Base-by-base conservation (phyloP, 257 asterid genomes). In the Fraxinus cuspidata region DNA sequence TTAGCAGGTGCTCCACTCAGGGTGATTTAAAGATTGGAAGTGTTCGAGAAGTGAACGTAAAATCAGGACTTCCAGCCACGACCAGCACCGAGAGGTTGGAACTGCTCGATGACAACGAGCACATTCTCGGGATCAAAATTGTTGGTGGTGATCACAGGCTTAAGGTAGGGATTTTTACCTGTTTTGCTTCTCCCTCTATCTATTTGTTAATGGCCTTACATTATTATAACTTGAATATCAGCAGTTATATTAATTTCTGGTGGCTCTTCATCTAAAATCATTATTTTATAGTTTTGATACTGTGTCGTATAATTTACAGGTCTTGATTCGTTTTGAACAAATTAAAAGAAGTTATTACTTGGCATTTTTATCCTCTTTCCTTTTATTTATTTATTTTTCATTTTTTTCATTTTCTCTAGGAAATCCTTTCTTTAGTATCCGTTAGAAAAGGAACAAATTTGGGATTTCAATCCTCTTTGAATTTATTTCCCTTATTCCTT, bases 121-220 rank as follows among this genome's bases (percentile, higher is more conserved):
- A 91, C 82, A 89, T 92, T 70, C 92, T 94, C 38, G 92, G 94
- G 18, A 89, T 94, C 79, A 94, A 77, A 87, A 89, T 94, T 72
- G 91, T 92, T 15, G 97, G 97, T 35, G 98, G 97, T 42, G 98
- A 94, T 83, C 98, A 94, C 81, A 88, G 97, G 83, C 94, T 94
- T 8, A 94, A 87, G 90, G 98, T 92, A 58, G 6, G 72, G 21
- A n/a, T 79, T 66, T 37, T 34, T 49, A 34, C 37, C 7, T 34
- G 37, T 34, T 34, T 34, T 34, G 37, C 37, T 34, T 34, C 37
- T 34, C 37, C 7, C 37, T 34, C 37, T 29, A 29, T 29, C 31
- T 29, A 29, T 31, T 31, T 31, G 34, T 31, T 31, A 31, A 31
- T 31, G 40, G 40, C 10, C 40, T 37, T 37, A 37, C 40, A 37